Evolutionary conservation across 2,329 filamentous ascomycete genomes (phyloP).

Genomic region (Apiospora kogelbergensis): DNA sequence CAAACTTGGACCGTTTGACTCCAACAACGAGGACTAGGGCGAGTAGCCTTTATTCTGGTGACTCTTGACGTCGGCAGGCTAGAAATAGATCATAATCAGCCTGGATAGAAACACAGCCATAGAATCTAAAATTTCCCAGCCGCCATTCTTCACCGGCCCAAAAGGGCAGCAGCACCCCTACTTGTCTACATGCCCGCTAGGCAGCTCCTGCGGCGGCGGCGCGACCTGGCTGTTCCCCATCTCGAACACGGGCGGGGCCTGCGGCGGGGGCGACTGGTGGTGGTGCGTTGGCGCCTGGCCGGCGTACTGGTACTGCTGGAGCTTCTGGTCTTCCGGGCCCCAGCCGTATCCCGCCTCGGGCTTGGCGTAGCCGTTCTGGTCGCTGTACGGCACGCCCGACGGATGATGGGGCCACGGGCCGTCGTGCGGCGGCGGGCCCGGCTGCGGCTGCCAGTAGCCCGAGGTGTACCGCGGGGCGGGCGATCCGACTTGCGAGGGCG

Average conservation of each 20-base stretch:
- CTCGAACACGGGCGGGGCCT: background rate
- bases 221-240: background rate
- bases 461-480: conserved; percentile 9
- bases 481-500: background rate
- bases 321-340: background rate
- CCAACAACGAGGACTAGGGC: background rate
- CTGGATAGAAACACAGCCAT: too few species aligned
- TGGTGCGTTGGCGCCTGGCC: background rate
- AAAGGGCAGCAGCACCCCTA: too few species aligned
- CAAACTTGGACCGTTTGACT: background rate
- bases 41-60: background rate
- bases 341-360: background rate
- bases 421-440: background rate
- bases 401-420: background rate
- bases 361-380: background rate
- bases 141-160: too few species aligned
- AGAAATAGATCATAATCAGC: too few species aligned
- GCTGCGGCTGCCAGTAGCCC: background rate
- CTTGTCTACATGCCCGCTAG: background rate
- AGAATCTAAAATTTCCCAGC: too few species aligned
- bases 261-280: background rate
- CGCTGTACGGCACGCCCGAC: background rate
- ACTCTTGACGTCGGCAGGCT: too few species aligned
- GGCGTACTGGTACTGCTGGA: background rate
- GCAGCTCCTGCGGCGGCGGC: background rate